Evolutionary conservation across 768 basidiomycete genomes (phyloP).

Genomic region (Lactarius deliciosus): DNA sequence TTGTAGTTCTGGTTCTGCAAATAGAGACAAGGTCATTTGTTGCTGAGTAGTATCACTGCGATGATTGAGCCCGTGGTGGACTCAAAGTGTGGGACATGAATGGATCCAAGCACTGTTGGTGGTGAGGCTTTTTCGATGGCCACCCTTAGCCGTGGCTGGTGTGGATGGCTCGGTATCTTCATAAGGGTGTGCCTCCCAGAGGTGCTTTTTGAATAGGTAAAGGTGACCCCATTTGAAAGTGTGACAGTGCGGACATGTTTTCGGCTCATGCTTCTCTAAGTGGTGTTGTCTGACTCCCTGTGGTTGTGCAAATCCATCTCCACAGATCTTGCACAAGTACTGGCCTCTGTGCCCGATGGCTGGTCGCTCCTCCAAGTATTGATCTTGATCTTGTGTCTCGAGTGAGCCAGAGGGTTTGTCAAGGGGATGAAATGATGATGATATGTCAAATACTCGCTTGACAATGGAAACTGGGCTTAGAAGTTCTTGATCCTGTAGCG

Average conservation of each 20-base stretch:
- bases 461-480: too few species aligned
- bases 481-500: too few species aligned
- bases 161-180: background rate
- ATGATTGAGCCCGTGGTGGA: too few species aligned
- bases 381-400: too few species aligned
- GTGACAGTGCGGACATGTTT: background rate
- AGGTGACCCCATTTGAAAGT: slow-evolving; percentile 9
- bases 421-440: too few species aligned
- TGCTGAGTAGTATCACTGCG: too few species aligned
- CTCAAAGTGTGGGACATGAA: background rate
- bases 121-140: background rate
- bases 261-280: background rate
- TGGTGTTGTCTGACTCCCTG: background rate
- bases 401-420: too few species aligned
- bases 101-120: background rate
- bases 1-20: too few species aligned
- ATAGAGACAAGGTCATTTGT: too few species aligned
- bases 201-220: background rate
- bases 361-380: background rate
- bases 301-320: background rate
- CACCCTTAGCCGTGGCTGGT: background rate
- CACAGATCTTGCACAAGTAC: background rate
- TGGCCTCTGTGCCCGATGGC: background rate
- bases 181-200: slow-evolving; percentile 1
- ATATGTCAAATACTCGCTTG: too few species aligned